Base-by-base conservation (phyloP, 257 asterid species). In the Gardenia jasminoides region DNA sequence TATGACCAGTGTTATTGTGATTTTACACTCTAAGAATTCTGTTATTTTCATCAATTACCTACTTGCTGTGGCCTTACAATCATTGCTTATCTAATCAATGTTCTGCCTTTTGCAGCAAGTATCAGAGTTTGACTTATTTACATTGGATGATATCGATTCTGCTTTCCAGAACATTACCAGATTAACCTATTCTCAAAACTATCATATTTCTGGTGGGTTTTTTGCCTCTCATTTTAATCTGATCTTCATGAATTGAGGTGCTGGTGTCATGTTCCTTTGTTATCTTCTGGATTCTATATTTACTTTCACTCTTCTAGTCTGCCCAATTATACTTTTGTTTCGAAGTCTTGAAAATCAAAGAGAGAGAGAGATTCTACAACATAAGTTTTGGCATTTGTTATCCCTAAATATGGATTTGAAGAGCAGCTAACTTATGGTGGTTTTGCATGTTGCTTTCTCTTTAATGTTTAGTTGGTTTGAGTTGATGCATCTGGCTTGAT, bases 131-230 rank as follows among this genome's bases (percentile, higher is more conserved):
- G 96, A 92, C 86, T 85, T 96, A 87, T 96, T 96, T 86, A 91
- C 99, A 30, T 86, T 96, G 91, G 97, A 96, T 77, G 98, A 96
- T 84, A 87, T 96, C 76, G 99, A 96, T 87, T 84, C 83, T 70
- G 94, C 97, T 70, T 96, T 96, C 87, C 92, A 91, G 84, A 90
- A 75, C 77, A 88, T 96, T 46, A 92, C 97, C 85, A 88, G 96
- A 88, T 90, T 96, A 91, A 91, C 97, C 62, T 92, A 92, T 85
- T 96, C 97, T 47, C 99, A 96, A 85, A 96, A 96, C 84, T 81
- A 93, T 88, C 88, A 96, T 75, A 85, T 96, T 82, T 87, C 97
- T 79, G 99, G 99, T 95, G 82, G 79, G 91, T 80, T 71, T 13
- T 65, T 77, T 82, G 74, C 61, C 74, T 74, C 62, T 82, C 54